Evolutionary conservation across 768 basidiomycete genomes (phyloP).

Genomic region (Tricholoma matsutake): DNA sequence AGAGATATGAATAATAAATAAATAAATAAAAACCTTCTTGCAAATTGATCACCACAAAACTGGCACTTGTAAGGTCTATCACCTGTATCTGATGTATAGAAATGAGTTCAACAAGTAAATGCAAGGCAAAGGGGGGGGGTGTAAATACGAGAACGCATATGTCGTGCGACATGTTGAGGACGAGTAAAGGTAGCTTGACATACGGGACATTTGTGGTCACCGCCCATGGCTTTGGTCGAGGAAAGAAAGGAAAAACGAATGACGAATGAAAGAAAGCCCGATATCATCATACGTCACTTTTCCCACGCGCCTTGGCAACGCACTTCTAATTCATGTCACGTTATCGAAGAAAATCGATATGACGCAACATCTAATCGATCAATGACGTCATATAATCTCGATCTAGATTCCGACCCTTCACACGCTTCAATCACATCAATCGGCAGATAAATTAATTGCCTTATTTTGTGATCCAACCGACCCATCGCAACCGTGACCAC

Average conservation of each 20-base stretch:
- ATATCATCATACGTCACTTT: no score
- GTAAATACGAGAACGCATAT: conserved; percentile 94
- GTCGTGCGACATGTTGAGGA: conserved; percentile 85
- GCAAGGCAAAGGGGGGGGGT: no score
- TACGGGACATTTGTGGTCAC: conserved; percentile 84
- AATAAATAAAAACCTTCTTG: no score
- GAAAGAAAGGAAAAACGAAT: conserved; percentile 6
- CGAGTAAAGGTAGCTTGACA: conserved; percentile 86
- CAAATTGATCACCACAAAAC: conserved; percentile 87
- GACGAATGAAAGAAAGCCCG: conserved; percentile 4
- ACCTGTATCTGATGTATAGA: conserved; percentile 81
- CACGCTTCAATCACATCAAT: background rate
- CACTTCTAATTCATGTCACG: no score
- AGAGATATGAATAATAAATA: no score
- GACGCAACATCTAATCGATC: background rate
- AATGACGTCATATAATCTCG: background rate
- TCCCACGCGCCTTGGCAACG: no score
- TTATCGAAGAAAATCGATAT: no score
- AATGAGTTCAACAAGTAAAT: no score
- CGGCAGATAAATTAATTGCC: background rate
- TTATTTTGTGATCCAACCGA: no score
- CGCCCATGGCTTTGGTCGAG: conserved; percentile 52
- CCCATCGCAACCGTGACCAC: no score
- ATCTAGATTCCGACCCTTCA: background rate
- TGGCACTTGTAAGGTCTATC: conserved; percentile 89